These are phyloP conservation scores for Xylaria sp. DNA, from an alignment of 2,329 filamentous ascomycete genomes.

Conservation along the genomic window DNA sequence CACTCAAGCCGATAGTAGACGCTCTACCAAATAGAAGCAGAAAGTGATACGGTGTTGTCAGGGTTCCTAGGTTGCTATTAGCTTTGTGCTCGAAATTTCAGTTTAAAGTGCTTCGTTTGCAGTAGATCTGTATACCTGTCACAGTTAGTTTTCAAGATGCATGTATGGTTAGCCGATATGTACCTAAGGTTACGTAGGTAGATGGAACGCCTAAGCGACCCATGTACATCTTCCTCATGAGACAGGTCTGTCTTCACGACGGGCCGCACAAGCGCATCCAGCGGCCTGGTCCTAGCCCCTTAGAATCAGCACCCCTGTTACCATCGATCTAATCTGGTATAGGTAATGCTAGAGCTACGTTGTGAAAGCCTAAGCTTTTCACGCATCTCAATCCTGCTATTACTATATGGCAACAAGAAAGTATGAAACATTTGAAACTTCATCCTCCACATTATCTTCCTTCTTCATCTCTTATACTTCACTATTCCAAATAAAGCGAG, in stretches of 20 bases:
- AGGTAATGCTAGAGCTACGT: not conserved
- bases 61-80: slow-evolving; percentile 2
- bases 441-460: not conserved
- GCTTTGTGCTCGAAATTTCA: slow-evolving; percentile 1
- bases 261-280: slow-evolving; percentile 28
- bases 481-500: not conserved
- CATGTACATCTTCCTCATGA: slow-evolving; percentile 8
- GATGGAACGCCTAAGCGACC: slow-evolving; percentile 6
- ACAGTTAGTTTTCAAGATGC: slow-evolving; percentile 7
- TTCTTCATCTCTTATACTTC: not conserved
- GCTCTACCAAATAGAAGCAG: not conserved
- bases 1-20: not conserved
- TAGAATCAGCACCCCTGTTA: not conserved
- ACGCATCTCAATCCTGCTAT: not conserved
- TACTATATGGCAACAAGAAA: not conserved
- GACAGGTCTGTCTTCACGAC: slow-evolving; percentile 4
- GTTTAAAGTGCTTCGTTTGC: slow-evolving; percentile 10
- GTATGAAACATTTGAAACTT: not conserved
- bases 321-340: not conserved
- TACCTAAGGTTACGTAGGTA: slow-evolving; percentile 6
- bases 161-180: not conserved
- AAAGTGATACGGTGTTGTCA: not conserved
- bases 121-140: slow-evolving; percentile 16
- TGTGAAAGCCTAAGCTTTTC: not conserved
- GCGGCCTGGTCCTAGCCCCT: not conserved